Evolutionary conservation across 2,329 filamentous ascomycete species (phyloP).

Genomic region (Aureobasidium sp.): DNA sequence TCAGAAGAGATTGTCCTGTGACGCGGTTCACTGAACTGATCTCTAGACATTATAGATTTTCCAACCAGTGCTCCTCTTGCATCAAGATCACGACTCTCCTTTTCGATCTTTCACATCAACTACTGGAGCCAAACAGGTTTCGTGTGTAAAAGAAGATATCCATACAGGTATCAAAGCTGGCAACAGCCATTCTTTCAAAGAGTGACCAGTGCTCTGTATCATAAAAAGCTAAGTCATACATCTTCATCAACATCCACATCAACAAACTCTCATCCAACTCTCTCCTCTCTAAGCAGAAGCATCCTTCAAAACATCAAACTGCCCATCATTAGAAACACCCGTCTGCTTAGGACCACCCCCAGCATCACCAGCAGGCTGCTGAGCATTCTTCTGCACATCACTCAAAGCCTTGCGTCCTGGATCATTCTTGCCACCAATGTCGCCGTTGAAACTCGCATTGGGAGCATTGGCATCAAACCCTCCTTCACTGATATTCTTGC

Average conservation of each 20-base stretch:
- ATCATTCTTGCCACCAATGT: slow-evolving; percentile 48
- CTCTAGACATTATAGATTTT: no score
- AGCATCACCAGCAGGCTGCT: slow-evolving; percentile 8
- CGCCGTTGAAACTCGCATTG: slow-evolving; percentile 43
- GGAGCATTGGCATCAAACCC: slow-evolving; percentile 32
- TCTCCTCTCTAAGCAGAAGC: neutral
- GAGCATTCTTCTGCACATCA: slow-evolving; percentile 15
- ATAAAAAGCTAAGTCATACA: neutral
- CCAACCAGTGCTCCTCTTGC: no score
- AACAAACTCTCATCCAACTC: neutral
- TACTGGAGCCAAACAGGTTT: no score
- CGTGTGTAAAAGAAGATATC: no score
- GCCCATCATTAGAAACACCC: slow-evolving; percentile 7
- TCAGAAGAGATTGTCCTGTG: neutral
- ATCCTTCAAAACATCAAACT: slow-evolving; percentile 5
- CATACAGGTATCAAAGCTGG: no score
- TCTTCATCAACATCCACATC: neutral
- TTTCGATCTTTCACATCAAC: no score
- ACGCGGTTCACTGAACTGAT: neutral
- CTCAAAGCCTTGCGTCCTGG: slow-evolving; percentile 43
- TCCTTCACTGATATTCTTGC: slow-evolving; percentile 41
- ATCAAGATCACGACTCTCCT: no score
- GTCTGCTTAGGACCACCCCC: neutral
- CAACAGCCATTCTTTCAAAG: no score
- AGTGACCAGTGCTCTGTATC: neutral